These are phyloP conservation scores for Diaporthe aspalathi DNA, from an alignment of 2,329 filamentous ascomycete species.

Conservation along the genomic window DNA sequence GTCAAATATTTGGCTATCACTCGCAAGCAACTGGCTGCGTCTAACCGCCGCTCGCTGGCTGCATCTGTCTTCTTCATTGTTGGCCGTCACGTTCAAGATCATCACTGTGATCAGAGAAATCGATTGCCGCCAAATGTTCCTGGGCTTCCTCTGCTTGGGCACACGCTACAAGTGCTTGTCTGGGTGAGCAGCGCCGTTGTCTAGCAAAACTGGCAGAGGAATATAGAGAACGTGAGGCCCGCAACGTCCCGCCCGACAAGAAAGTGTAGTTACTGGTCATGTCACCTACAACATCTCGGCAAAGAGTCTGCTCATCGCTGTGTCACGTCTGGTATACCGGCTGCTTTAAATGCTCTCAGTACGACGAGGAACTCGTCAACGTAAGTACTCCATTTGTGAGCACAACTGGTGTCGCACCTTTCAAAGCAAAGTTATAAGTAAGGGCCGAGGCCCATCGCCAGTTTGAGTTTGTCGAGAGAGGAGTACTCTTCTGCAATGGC, in stretches of 20 bases:
- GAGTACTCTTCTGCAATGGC: not conserved
- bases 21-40: not conserved
- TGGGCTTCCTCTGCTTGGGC: not conserved
- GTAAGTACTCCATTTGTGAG: not conserved
- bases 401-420: not conserved
- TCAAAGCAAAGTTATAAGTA: not conserved
- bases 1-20: not conserved
- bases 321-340: slow-evolving; percentile 12
- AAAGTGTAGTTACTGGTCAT: not conserved
- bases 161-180: not conserved
- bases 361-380: not conserved
- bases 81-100: not conserved
- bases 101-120: not conserved
- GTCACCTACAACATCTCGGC: not conserved
- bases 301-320: not conserved
- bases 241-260: not conserved
- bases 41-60: not conserved
- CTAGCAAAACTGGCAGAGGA: not conserved
- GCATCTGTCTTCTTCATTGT: not conserved
- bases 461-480: not conserved
- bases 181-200: not conserved
- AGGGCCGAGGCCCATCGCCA: not conserved
- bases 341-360: slow-evolving; percentile 2
- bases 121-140: not conserved
- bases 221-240: not conserved